Evolutionary conservation across 2,329 filamentous ascomycete species (phyloP).

Genomic region (Cladophialophora immunda): DNA sequence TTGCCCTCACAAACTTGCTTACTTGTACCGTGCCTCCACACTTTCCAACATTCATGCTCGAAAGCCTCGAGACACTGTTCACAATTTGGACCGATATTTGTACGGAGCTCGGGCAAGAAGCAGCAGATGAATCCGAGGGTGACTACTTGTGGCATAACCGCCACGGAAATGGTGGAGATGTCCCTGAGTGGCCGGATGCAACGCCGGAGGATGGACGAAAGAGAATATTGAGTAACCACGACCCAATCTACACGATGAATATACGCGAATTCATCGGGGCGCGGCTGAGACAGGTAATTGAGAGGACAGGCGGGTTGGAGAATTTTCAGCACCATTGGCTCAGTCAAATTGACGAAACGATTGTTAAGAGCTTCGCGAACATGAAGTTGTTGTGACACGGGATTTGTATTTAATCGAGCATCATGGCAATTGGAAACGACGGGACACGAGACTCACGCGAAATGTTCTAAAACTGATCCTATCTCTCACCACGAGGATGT

Average conservation of each 20-base stretch:
- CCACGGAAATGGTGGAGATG: conserved; percentile 44
- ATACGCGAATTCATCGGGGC: conserved; percentile 55
- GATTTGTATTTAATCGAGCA: neutral
- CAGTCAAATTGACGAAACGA: conserved; percentile 34
- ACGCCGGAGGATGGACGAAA: conserved; percentile 53
- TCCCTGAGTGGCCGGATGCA: conserved; percentile 47
- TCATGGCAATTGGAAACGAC: neutral
- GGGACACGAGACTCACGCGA: neutral
- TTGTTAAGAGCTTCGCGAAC: conserved; percentile 39
- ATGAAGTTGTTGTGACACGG: conserved; percentile 36
- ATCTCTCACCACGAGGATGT: neutral
- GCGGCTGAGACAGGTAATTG: conserved; percentile 53
- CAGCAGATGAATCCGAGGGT: conserved; percentile 49
- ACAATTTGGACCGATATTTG: conserved; percentile 58
- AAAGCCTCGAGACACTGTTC: conserved; percentile 56
- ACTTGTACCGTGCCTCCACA: conserved; percentile 47
- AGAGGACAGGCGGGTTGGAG: conserved; percentile 33
- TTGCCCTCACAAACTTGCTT: conserved; percentile 57
- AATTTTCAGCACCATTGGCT: conserved; percentile 41
- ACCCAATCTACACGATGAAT: conserved; percentile 55
- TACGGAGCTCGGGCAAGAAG: conserved; percentile 54
- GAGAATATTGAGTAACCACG: conserved; percentile 50
- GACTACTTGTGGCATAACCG: conserved; percentile 53
- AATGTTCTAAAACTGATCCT: neutral
- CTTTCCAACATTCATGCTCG: conserved; percentile 50